Evolutionary conservation across 2,329 filamentous ascomycete species (phyloP), one percentile per base, ranked within the genome.

Genomic region (Neophaeococcomyces mojaviensis): DNA sequence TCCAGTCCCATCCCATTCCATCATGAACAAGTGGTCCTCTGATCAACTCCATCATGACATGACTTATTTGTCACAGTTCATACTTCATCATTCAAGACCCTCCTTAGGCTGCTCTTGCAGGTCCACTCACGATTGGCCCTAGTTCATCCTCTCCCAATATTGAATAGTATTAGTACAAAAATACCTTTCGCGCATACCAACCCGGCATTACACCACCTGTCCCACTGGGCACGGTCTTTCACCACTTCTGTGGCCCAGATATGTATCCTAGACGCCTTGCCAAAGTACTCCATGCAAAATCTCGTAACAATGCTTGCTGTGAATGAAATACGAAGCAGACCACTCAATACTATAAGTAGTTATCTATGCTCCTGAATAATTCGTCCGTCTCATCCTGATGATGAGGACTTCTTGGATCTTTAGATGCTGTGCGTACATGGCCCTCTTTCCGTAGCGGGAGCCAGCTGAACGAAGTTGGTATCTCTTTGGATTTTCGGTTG

Each of bases 361-460:
- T 45, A 39, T 58, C 55, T 43, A 58, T 58, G 42, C 52, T 52
- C 40, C 56, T 39, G 19, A 55, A 47, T 28, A 57, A 57, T 32
- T 58, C 56, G 30, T 45, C 44, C 15, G 30, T 35, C 39, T 56
- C 54, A n/a, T 47, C 50, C 26, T 49, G 44, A 19, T 57, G 56
- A 43, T 53, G 56, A 3, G 56, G 56, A 47, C 56, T 58, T 48
- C 56, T 44, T 15, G 55, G 56, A 36, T 58, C 56, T 31, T 42
- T 41, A 9, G 45, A 47, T n/a, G 28, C 32, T 34, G 37, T 34
- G 12, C 44, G 39, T 24, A 20, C 13, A 32, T 36, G 44, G 16
- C 32, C 32, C 6, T 42, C 36, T 16, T 40, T 24, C 37, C 37
- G 26, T 31, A 36, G 8, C 19, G 44, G 32, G 4, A 41, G 39